These are phyloP conservation scores for Leishmania tropica DNA, from an alignment of 208 protist species.

Conservation along the genomic window DNA sequence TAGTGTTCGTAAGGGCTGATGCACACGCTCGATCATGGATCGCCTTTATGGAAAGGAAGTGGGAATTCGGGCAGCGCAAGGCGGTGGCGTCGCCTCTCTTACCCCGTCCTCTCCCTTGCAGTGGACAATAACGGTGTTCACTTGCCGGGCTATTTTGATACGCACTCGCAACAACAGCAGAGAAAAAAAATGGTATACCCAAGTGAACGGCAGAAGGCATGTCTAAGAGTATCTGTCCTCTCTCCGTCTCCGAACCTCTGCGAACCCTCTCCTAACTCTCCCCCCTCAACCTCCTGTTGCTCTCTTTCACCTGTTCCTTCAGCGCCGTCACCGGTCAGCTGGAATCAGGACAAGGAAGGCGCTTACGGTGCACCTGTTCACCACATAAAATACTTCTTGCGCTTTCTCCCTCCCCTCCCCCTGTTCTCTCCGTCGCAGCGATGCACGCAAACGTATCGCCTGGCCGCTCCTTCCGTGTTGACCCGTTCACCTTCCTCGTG, in stretches of 20 bases:
- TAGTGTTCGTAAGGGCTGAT: not conserved
- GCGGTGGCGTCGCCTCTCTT: not conserved
- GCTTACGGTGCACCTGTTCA: not conserved
- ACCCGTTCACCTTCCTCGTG: slow-evolving; percentile 30
- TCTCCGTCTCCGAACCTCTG: too few species aligned
- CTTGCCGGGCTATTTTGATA: not conserved
- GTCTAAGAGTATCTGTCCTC: not conserved
- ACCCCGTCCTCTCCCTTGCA: not conserved
- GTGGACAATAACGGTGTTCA: not conserved
- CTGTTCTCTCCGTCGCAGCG: not conserved
- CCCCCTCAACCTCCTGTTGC: not conserved
- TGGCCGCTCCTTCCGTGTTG: slow-evolving; percentile 16
- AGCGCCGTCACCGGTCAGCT: not conserved
- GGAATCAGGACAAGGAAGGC: not conserved
- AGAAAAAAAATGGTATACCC: not conserved
- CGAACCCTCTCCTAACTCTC: not conserved
- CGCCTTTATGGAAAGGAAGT: not conserved
- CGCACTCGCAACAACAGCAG: not conserved
- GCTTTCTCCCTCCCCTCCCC: not conserved
- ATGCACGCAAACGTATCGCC: slow-evolving; percentile 5
- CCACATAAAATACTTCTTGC: not conserved
- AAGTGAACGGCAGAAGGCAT: not conserved
- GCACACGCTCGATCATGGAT: not conserved
- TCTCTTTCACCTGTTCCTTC: not conserved
- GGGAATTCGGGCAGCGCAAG: not conserved